Evolutionary conservation across 768 basidiomycete species (phyloP).

Genomic region (Rubroboletus pulcherrimus): DNA sequence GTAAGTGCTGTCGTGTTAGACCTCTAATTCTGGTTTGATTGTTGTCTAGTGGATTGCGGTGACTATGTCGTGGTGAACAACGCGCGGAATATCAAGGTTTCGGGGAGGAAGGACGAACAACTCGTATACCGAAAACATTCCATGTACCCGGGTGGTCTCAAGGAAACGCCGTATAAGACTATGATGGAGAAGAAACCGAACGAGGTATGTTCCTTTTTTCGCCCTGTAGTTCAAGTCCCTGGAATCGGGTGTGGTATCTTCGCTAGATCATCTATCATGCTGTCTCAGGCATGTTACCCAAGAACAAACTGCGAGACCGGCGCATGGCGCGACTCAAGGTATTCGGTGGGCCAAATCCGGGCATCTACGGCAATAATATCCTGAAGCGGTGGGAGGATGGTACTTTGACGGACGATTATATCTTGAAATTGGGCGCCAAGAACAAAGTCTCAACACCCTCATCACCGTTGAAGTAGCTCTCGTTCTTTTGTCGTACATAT

Average conservation of each 20-base stretch:
- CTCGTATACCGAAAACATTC: constrained; percentile 86
- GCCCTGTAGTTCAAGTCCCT: not conserved
- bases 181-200: constrained; percentile 88
- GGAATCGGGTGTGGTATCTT: not conserved
- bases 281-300: constrained; percentile 97
- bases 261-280: constrained; percentile 89
- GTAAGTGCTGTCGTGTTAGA: constrained; percentile 41
- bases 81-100: constrained; percentile 75
- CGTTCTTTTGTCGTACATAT: not conserved
- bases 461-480: constrained; percentile 10
- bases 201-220: constrained; percentile 53
- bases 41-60: constrained; percentile 81
- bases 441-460: constrained; percentile 12
- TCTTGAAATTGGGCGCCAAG: constrained; percentile 24
- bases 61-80: constrained; percentile 98
- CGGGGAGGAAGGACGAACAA: constrained; percentile 86
- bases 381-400: constrained; percentile 84
- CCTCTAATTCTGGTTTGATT: not conserved
- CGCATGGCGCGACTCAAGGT: constrained; percentile 86
- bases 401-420: constrained; percentile 46
- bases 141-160: constrained; percentile 90
- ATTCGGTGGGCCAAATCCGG: constrained; percentile 77
- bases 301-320: constrained; percentile 91
- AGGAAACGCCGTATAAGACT: constrained; percentile 80
- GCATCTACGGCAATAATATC: constrained; percentile 72